A percentile compares a stretch with the other conserved stretches of the same genome.
Evolutionary conservation across 768 basidiomycete genomes (phyloP).

Genomic region (Pisolithus marmoratus): DNA sequence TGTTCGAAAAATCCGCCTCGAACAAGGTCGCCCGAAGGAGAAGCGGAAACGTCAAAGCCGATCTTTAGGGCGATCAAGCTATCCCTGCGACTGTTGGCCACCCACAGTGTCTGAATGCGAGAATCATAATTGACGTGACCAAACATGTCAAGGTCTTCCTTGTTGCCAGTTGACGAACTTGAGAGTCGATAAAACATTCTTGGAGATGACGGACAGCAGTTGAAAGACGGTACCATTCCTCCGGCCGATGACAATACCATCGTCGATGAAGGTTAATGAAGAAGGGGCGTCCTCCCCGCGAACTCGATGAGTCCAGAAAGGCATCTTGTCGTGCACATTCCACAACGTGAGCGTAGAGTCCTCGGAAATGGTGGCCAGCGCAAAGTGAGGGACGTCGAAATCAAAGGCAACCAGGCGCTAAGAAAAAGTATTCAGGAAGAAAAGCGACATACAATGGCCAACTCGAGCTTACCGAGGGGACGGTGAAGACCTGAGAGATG

Average conservation of each 20-base stretch:
- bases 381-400: slow-evolving; percentile 73
- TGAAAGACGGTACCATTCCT: slow-evolving; percentile 84
- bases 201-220: slow-evolving; percentile 69
- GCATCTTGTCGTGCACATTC: slow-evolving; percentile 72
- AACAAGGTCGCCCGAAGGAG: slow-evolving; percentile 54
- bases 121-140: slow-evolving; percentile 84
- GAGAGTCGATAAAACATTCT: slow-evolving; percentile 69
- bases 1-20: slow-evolving; percentile 71
- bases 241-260: slow-evolving; percentile 79
- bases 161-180: slow-evolving; percentile 65
- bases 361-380: slow-evolving; percentile 75
- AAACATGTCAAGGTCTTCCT: slow-evolving; percentile 82
- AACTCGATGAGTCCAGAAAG: slow-evolving; percentile 72
- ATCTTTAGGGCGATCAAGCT: slow-evolving; percentile 80
- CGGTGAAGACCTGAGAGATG: slow-evolving; percentile 61
- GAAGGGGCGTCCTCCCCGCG: slow-evolving; percentile 78
- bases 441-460: too few species aligned
- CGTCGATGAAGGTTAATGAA: slow-evolving; percentile 79
- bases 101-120: slow-evolving; percentile 81
- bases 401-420: slow-evolving; percentile 82
- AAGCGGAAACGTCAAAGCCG: slow-evolving; percentile 54
- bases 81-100: slow-evolving; percentile 79
- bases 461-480: slow-evolving; percentile 55
- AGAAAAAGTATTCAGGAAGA: slow-evolving; percentile 2
- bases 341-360: slow-evolving; percentile 79